phyloP scores from a whole-genome alignment of 345 rosid species.

The Corymbia maculata region DNA sequence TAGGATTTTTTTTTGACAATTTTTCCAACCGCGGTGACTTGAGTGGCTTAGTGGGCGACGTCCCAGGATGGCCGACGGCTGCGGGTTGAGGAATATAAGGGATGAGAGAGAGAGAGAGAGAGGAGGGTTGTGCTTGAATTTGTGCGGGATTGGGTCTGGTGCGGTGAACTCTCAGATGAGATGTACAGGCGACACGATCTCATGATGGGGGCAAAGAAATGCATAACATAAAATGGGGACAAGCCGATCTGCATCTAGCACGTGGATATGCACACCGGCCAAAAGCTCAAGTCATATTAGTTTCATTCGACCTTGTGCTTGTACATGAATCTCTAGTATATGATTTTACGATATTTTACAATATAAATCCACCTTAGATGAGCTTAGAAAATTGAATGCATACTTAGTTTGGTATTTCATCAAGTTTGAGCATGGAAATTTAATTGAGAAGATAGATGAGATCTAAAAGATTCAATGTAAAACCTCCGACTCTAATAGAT shows the following conservation, averaged over 20 bases:
- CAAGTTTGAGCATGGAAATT: too few relatives aligned
- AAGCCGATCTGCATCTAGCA: neutral
- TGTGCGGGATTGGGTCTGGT: neutral
- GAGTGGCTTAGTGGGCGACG: neutral
- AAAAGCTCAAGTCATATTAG: neutral
- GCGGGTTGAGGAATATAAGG: neutral
- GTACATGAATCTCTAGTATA: neutral
- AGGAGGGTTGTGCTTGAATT: neutral
- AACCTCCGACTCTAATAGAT: too few relatives aligned
- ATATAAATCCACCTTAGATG: neutral
- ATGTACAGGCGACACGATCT: neutral
- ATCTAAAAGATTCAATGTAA: too few relatives aligned
- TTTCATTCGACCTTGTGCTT: neutral
- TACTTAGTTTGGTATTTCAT: too few relatives aligned
- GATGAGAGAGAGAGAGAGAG: neutral
- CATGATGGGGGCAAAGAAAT: neutral
- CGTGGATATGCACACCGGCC: neutral
- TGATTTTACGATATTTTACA: fast-evolving
- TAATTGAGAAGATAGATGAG: too few relatives aligned
- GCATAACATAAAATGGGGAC: neutral
- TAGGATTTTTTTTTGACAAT: too few relatives aligned
- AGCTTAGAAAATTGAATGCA: neutral
- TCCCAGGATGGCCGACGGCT: neutral
- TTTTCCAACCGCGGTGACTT: too few relatives aligned
- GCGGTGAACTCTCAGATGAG: neutral